Base-by-base conservation (phyloP, 2,329 filamentous ascomycete genomes). In the Escovopsis sp. region DNA sequence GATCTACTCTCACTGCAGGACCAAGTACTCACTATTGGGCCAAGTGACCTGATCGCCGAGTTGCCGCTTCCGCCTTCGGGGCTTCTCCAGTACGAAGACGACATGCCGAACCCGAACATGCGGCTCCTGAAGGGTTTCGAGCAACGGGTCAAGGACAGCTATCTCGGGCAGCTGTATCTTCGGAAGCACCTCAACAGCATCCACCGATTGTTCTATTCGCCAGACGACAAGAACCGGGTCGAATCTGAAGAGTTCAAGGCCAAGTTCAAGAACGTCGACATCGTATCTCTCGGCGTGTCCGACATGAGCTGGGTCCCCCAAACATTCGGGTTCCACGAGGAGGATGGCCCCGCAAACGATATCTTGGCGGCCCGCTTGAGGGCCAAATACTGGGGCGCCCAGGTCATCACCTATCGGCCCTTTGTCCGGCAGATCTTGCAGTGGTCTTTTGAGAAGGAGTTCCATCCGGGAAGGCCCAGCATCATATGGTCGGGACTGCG, bases 371-470 rank as follows among this genome's bases (percentile, higher is more conserved):
- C 89, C 29, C 76, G 91, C 16, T 68, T 96, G 46, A 79, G 89
- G 35, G 91, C 84, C 12, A 96, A 98, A 59, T 96, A 91, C 60
- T 96, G 89, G 68, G 91, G 91, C 15, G 88, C 86, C 0, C 76
- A 82, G 48, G 87, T 93, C 47, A 88, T 96, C 55, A 88, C 89
- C 24, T 83, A 91, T 57, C 76, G 91, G 20, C 85, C 84, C 1
- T 86, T 89, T 46, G 57, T 80, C 41, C 64, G 67, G 47, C 64
- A 70, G 46, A 71, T 81, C 37, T 59, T 81, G 50, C 59, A 76
- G 48, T 59, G 65, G 56, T 62, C 64, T 43, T 51, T 60, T 47
- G 51, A 60, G 51, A 54, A 56, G 50, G 53, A 57, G 45, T 55
- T 58, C 13, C 57, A 61, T 47, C 59, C 50, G 37, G 53, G 52